These are phyloP conservation scores for Leptographium lundbergii DNA, from an alignment of 2,329 filamentous ascomycete genomes.

Conservation along the genomic window DNA sequence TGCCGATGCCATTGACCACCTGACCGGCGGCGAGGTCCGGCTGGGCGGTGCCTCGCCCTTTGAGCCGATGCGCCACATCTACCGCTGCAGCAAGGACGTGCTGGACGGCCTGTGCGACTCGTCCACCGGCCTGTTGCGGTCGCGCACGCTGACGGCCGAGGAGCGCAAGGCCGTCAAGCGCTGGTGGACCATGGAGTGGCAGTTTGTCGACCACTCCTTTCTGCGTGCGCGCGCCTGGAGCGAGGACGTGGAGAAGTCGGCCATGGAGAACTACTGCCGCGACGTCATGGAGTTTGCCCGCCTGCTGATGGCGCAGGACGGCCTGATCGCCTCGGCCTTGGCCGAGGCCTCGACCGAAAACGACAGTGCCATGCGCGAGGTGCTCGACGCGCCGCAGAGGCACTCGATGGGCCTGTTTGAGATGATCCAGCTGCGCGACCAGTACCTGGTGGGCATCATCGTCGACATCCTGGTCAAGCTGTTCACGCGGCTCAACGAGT, in stretches of 20 bases:
- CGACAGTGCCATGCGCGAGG: constrained; percentile 22
- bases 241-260: constrained; percentile 49
- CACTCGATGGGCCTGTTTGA: constrained; percentile 61
- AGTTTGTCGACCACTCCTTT: constrained; percentile 68
- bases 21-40: constrained; percentile 21
- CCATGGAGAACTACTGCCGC: constrained; percentile 86
- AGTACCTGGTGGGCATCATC: constrained; percentile 70
- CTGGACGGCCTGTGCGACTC: constrained; percentile 44
- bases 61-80: constrained; percentile 42
- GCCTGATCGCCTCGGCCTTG: constrained; percentile 64
- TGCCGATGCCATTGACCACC: constrained; percentile 25
- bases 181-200: constrained; percentile 83
- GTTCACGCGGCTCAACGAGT: constrained; percentile 65
- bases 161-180: constrained; percentile 56
- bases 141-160: constrained; percentile 40
- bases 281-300: constrained; percentile 93
- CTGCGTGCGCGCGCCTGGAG: constrained; percentile 77
- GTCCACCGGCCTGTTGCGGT: constrained; percentile 40
- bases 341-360: constrained; percentile 19
- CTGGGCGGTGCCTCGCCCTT: constrained; percentile 26
- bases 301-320: constrained; percentile 71
- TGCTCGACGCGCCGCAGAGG: constrained; percentile 51
- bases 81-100: constrained; percentile 45
- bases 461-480: constrained; percentile 78
- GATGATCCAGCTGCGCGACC: constrained; percentile 83